phyloP scores from a whole-genome alignment of 2,329 filamentous ascomycete species.

The Ceratocystiopsis sp. region DNA sequence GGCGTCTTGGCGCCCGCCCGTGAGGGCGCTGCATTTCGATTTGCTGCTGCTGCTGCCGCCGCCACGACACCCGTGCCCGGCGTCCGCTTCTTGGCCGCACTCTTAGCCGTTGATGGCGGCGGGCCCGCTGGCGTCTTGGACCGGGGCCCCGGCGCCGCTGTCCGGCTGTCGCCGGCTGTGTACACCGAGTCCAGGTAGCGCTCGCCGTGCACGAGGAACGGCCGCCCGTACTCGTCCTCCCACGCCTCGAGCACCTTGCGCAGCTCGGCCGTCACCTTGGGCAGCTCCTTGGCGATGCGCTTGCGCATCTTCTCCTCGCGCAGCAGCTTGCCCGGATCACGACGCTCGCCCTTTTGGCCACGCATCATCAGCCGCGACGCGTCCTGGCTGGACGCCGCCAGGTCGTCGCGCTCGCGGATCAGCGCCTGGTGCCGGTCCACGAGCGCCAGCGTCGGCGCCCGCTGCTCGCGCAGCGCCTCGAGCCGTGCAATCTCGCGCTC shows the following conservation, averaged over 20 bases:
- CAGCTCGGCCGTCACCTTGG: slow-evolving; percentile 77
- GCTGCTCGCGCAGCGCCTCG: slow-evolving; percentile 69
- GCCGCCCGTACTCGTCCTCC: slow-evolving; percentile 86
- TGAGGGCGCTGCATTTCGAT: slow-evolving; percentile 13
- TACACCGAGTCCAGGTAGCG: slow-evolving; percentile 79
- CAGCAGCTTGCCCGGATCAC: slow-evolving; percentile 83
- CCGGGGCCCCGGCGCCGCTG: slow-evolving; percentile 36
- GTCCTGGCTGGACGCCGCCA: slow-evolving; percentile 83
- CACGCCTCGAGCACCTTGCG: slow-evolving; percentile 66
- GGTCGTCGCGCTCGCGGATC: slow-evolving; percentile 70
- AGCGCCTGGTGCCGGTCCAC: slow-evolving; percentile 73
- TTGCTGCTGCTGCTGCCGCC: neutral
- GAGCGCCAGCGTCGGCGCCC: slow-evolving; percentile 63
- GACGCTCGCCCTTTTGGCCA: slow-evolving; percentile 81
- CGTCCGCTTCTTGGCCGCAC: slow-evolving; percentile 4
- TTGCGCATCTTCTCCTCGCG: slow-evolving; percentile 98
- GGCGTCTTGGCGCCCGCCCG: slow-evolving; percentile 37
- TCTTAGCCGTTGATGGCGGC: slow-evolving; percentile 9
- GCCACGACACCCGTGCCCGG: slow-evolving; percentile 7
- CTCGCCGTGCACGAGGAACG: slow-evolving; percentile 85
- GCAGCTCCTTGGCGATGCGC: slow-evolving; percentile 86
- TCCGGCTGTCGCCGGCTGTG: slow-evolving; percentile 13
- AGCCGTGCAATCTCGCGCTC: slow-evolving; percentile 78
- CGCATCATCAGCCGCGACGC: slow-evolving; percentile 84
- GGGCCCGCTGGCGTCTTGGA: slow-evolving; percentile 55